Conservation (phyloP, 202 grass and related monocot genomes). For the Zoysia matrella region DNA sequence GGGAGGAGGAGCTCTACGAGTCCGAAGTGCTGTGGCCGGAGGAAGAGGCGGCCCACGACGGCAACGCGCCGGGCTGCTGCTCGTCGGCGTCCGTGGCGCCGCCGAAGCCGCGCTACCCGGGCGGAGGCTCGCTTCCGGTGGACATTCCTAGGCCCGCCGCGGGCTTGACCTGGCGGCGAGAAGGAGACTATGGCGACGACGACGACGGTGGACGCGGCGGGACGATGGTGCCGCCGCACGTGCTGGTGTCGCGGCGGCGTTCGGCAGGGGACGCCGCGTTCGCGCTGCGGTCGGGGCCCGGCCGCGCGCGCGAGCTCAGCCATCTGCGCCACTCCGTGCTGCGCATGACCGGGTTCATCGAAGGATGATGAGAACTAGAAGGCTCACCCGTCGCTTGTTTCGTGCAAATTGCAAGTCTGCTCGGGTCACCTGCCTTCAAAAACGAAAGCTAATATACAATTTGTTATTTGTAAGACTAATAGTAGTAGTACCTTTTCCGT, state of each 20-base stretch:
- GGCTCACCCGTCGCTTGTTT: not conserved
- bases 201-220: not conserved
- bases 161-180: constrained; percentile 7
- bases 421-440: not conserved
- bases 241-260: constrained; percentile 54
- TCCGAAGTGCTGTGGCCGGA: constrained; percentile 75
- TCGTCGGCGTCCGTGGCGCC: not conserved
- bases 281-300: constrained; percentile 54
- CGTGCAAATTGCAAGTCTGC: not conserved
- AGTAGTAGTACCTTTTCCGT: not conserved
- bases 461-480: too few relatives aligned
- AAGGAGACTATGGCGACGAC: not conserved
- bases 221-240: constrained; percentile 67
- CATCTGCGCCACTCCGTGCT: constrained; percentile 57
- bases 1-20: constrained; percentile 62
- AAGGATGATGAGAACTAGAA: constrained; percentile 46
- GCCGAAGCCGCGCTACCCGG: not conserved
- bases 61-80: constrained; percentile 24
- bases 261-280: constrained; percentile 13
- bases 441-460: too few relatives aligned
- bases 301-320: constrained; percentile 56
- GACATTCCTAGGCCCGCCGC: constrained; percentile 50
- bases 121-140: constrained; percentile 32
- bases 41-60: not conserved
- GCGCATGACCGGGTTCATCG: constrained; percentile 74